Percentiles rank a stretch among this genome's conserved stretches.
phyloP scores from a whole-genome alignment of 75 land plant genomes.

The Selaginella moellendorffii region DNA sequence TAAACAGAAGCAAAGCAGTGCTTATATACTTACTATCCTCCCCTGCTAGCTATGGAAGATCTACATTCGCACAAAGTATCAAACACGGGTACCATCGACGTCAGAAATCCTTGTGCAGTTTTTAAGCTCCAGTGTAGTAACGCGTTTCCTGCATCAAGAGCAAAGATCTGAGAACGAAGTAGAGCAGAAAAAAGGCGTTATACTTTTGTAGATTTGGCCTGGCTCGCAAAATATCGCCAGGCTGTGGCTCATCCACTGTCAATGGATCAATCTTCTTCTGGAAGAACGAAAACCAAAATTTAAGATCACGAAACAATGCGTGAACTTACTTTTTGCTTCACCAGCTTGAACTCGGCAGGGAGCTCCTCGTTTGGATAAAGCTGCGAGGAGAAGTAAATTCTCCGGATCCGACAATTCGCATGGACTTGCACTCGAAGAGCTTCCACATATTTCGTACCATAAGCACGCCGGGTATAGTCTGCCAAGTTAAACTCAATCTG shows the following conservation, averaged over 20 bases:
- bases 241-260: not conserved
- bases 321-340: not conserved
- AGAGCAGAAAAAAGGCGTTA: no score
- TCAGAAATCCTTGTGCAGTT: no score
- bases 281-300: not conserved
- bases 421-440: constrained; percentile 33
- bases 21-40: not conserved
- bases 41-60: no score
- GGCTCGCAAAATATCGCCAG: not conserved
- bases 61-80: no score
- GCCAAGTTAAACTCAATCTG: constrained; percentile 31
- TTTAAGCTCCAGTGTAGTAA: no score
- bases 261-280: not conserved
- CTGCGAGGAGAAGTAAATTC: constrained; percentile 30
- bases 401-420: constrained; percentile 35
- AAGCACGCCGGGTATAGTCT: constrained; percentile 33
- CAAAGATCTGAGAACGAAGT: no score
- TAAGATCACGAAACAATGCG: not conserved
- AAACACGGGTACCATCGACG: no score
- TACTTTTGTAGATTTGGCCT: no score
- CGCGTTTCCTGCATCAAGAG: no score
- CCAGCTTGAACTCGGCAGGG: constrained; percentile 29
- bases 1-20: not conserved
- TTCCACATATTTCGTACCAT: constrained; percentile 34
- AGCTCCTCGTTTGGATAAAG: constrained; percentile 31